These are phyloP conservation scores for Boletus tomentosulus DNA, from an alignment of 768 basidiomycete genomes.

Conservation along the genomic window DNA sequence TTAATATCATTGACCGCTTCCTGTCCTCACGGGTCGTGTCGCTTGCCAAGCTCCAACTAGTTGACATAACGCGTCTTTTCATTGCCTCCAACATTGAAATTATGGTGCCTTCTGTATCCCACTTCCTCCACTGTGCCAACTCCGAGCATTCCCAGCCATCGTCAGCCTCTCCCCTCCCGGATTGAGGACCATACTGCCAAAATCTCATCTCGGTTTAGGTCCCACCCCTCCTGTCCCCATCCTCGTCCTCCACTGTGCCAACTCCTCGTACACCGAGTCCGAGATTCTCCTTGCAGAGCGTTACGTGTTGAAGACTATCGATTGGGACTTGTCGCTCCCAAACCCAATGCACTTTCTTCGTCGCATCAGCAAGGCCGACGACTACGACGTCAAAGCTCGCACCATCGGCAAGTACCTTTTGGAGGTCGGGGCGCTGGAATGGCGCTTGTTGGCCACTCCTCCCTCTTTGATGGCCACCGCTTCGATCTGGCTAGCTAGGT, in stretches of 20 bases:
- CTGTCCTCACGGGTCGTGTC: too few species aligned
- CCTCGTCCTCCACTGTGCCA: slow-evolving; percentile 45
- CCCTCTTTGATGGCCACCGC: slow-evolving; percentile 83
- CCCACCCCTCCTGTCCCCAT: too few species aligned
- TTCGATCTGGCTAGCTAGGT: slow-evolving; percentile 79
- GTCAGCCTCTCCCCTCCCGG: too few species aligned
- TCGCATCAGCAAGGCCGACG: slow-evolving; percentile 89
- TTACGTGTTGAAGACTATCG: slow-evolving; percentile 80
- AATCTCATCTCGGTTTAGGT: too few species aligned
- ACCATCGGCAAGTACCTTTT: slow-evolving; percentile 81
- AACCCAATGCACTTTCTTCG: slow-evolving; percentile 78
- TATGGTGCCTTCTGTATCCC: too few species aligned
- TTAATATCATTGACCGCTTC: too few species aligned
- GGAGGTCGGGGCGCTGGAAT: slow-evolving; percentile 61
- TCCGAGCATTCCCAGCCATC: too few species aligned
- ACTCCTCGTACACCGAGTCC: slow-evolving; percentile 64
- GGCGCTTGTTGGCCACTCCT: slow-evolving; percentile 37
- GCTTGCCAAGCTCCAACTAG: too few species aligned
- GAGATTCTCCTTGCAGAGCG: slow-evolving; percentile 88
- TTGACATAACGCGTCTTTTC: too few species aligned
- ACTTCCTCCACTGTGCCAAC: too few species aligned
- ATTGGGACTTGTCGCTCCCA: slow-evolving; percentile 83
- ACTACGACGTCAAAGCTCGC: slow-evolving; percentile 44
- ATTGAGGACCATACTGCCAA: too few species aligned
- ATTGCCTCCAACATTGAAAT: too few species aligned